Percentiles rank a stretch among this genome's conserved stretches.
Evolutionary conservation across 2,329 filamentous ascomycete genomes (phyloP).

Genomic region (Paraphoma chrysanthemicola): DNA sequence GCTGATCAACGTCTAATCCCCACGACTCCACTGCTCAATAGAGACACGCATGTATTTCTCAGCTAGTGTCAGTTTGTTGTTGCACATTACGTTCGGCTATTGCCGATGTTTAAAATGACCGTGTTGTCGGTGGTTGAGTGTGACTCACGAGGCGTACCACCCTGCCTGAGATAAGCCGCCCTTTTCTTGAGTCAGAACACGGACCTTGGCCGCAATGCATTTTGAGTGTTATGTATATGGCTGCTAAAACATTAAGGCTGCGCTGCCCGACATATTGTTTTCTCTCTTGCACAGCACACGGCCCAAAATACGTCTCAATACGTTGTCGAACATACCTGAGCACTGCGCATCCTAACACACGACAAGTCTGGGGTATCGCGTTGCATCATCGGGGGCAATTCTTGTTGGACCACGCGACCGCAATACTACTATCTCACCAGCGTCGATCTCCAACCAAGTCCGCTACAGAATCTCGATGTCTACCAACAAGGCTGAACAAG

Average conservation of each 20-base stretch:
- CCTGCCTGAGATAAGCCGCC: not conserved
- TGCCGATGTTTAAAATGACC: too few relatives aligned
- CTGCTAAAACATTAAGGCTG: too few relatives aligned
- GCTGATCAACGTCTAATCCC: too few relatives aligned
- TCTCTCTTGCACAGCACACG: too few relatives aligned
- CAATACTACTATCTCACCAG: not conserved
- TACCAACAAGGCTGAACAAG: slow-evolving; percentile 51
- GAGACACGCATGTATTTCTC: too few relatives aligned
- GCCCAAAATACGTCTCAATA: too few relatives aligned
- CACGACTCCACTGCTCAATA: too few relatives aligned
- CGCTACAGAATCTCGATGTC: slow-evolving; percentile 6
- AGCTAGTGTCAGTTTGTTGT: too few relatives aligned
- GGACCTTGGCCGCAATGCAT: not conserved
- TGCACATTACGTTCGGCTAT: too few relatives aligned
- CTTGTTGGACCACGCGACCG: not conserved
- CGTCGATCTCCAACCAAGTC: not conserved
- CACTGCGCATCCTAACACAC: too few relatives aligned
- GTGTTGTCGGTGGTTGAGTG: not conserved
- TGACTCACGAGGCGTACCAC: slow-evolving; percentile 1
- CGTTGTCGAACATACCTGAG: too few relatives aligned
- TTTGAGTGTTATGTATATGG: not conserved
- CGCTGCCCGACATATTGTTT: too few relatives aligned
- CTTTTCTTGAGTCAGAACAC: slow-evolving; percentile 4
- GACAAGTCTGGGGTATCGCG: not conserved
- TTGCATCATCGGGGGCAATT: not conserved